phyloP scores from a whole-genome alignment of 345 rosid species.

The Hevea brasiliensis region DNA sequence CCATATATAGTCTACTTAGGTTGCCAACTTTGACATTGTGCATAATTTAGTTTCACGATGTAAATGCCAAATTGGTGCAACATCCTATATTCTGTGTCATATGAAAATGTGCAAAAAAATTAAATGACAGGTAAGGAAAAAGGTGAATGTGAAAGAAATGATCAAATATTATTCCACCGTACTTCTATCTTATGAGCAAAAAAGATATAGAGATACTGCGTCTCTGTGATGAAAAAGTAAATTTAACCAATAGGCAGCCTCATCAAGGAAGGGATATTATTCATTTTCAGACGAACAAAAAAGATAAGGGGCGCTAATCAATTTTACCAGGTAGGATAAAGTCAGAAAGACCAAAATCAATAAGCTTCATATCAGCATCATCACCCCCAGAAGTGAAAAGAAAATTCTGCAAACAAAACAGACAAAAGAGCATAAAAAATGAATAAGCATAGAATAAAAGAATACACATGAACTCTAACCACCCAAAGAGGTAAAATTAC shows the following conservation, averaged over 20 bases:
- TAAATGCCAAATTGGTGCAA: not conserved
- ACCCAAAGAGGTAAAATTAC: not conserved
- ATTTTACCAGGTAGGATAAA: conserved; percentile 68
- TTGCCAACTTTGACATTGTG: not conserved
- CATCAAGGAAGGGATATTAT: not conserved
- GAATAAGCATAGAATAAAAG: not conserved
- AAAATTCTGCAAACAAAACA: conserved; percentile 62
- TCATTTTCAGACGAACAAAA: not conserved
- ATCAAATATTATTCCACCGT: not conserved
- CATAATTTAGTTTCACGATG: not conserved
- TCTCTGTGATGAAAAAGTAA: not conserved
- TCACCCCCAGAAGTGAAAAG: conserved; percentile 76
- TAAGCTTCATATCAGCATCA: conserved; percentile 82
- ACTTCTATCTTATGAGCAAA: not conserved
- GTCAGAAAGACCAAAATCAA: conserved; percentile 96
- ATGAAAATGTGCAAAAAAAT: not conserved
- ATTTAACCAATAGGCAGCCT: not conserved
- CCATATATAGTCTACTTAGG: not conserved
- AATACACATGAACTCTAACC: not conserved
- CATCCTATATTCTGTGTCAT: not conserved
- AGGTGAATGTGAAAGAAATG: not conserved
- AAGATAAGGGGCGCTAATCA: conserved; percentile 1
- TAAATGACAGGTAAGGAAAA: not conserved
- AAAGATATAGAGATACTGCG: not conserved
- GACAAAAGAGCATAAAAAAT: conserved; percentile 17